Evolutionary conservation across 805 yeast species (phyloP).

Genomic region (Kazachstania taianensis): DNA sequence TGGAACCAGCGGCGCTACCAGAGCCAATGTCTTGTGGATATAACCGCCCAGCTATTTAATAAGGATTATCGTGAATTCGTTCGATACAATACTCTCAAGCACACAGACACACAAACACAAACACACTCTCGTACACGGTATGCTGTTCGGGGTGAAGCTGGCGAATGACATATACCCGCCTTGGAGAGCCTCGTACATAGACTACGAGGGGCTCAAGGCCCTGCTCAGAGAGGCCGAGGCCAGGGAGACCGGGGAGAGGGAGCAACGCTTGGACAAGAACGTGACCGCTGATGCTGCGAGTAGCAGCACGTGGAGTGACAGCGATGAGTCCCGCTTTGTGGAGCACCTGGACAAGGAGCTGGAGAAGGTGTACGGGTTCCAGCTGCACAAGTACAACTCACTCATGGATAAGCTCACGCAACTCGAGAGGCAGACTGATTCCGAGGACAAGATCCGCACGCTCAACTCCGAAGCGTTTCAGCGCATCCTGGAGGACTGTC

Average conservation of each 20-base stretch:
- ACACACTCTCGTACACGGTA: slow-evolving; percentile 18
- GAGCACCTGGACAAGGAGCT: slow-evolving; percentile 55
- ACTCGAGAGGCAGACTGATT: slow-evolving; percentile 51
- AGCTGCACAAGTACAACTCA: slow-evolving; percentile 53
- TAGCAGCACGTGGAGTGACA: slow-evolving; percentile 73
- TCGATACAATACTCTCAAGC: too few species aligned
- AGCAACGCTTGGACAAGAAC: not conserved
- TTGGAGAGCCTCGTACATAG: slow-evolving; percentile 69
- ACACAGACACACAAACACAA: too few species aligned
- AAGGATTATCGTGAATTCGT: too few species aligned
- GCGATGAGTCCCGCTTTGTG: slow-evolving; percentile 63
- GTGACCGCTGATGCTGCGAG: slow-evolving; percentile 15
- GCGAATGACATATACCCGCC: slow-evolving; percentile 77
- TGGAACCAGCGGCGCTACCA: not conserved
- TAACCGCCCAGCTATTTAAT: not conserved
- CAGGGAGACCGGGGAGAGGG: not conserved
- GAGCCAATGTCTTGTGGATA: not conserved
- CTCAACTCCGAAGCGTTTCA: slow-evolving; percentile 58
- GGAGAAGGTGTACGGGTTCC: slow-evolving; percentile 71
- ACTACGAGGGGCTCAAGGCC: slow-evolving; percentile 56
- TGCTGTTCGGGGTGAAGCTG: slow-evolving; percentile 82
- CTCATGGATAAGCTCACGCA: slow-evolving; percentile 53
- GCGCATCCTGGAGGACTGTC: slow-evolving; percentile 56
- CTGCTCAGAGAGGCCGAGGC: slow-evolving; percentile 46
- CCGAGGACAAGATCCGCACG: slow-evolving; percentile 27